Conservation (phyloP, 2,329 filamentous ascomycete species). For the Apiospora saccharicola region DNA sequence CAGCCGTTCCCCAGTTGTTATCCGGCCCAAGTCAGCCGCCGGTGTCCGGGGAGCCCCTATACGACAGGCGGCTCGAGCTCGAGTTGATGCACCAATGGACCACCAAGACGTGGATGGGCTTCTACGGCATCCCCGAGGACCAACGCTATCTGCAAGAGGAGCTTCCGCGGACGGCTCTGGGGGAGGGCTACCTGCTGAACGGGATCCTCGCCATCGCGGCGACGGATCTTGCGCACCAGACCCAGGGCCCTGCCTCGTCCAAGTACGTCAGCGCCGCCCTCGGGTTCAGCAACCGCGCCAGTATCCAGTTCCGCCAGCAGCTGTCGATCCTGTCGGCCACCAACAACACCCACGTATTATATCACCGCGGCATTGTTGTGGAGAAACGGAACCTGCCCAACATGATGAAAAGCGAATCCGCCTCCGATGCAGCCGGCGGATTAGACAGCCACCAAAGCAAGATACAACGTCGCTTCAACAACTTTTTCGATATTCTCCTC, state of each 20-base stretch:
- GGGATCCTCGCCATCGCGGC: conserved; percentile 20
- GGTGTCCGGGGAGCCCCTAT: background rate
- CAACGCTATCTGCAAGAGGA: conserved; percentile 11
- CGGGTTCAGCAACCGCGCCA: conserved; percentile 7
- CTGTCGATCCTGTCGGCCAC: background rate
- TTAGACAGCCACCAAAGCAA: background rate
- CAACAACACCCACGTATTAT: conserved; percentile 7
- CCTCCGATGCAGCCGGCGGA: background rate
- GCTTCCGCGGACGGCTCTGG: conserved; percentile 7
- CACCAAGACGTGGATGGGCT: conserved; percentile 6
- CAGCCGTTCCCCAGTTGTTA: background rate
- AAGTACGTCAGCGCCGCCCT: conserved; percentile 10
- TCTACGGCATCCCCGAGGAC: conserved; percentile 19
- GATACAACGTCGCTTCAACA: background rate
- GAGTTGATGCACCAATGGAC: conserved; percentile 24
- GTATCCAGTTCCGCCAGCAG: background rate
- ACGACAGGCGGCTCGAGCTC: background rate
- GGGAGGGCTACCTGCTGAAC: conserved; percentile 19
- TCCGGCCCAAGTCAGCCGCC: background rate
- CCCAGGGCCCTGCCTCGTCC: background rate
- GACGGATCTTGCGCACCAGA: conserved; percentile 9
- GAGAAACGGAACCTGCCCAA: background rate
- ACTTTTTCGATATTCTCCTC: background rate
- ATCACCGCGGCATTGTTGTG: conserved; percentile 1
- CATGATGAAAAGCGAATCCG: background rate